Evolutionary conservation across 768 basidiomycete genomes (phyloP).

Genomic region (Panellus pusillus): DNA sequence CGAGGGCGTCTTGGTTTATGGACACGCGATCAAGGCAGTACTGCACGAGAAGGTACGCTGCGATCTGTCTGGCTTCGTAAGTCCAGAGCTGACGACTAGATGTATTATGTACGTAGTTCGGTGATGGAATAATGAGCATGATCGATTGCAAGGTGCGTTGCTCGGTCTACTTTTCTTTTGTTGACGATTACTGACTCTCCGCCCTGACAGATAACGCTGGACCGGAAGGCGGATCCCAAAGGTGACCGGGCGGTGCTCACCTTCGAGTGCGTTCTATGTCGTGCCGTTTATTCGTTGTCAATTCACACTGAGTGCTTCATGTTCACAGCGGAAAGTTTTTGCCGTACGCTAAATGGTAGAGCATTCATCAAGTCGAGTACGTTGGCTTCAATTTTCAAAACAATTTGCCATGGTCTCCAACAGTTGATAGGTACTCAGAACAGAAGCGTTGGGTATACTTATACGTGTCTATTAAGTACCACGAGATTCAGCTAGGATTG

Average conservation of each 20-base stretch:
- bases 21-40: conserved; percentile 77
- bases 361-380: background rate
- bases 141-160: conserved; percentile 64
- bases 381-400: too few species aligned
- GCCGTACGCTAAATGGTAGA: conserved; percentile 12
- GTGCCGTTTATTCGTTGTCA: background rate
- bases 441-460: too few species aligned
- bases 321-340: conserved; percentile 19
- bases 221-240: conserved; percentile 76
- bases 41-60: conserved; percentile 70
- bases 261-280: conserved; percentile 61
- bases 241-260: conserved; percentile 81
- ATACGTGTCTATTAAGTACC: too few species aligned
- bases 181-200: background rate
- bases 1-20: conserved; percentile 78
- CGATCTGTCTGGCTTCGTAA: too few species aligned
- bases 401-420: too few species aligned
- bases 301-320: conserved; percentile 27
- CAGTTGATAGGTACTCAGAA: too few species aligned
- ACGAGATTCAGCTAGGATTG: too few species aligned
- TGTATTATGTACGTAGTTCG: conserved; percentile 49
- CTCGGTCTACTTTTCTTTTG: background rate
- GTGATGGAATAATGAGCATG: conserved; percentile 89
- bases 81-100: too few species aligned
- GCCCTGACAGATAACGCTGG: conserved; percentile 51